Conservation (phyloP, 805 yeast genomes). For the Yamadazyma sp. region DNA sequence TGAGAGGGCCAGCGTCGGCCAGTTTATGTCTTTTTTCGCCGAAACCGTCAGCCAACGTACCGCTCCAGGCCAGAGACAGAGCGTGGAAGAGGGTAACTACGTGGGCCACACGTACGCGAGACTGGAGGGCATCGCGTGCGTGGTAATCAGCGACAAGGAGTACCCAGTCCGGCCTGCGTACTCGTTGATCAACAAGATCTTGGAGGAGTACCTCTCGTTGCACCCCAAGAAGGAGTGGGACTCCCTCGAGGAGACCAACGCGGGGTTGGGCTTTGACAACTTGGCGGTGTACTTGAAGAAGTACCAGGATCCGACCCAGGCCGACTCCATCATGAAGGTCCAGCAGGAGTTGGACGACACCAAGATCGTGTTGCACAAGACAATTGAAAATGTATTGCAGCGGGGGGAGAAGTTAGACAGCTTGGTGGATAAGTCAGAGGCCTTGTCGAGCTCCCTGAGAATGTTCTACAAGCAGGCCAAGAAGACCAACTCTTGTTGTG, state of each 20-base stretch:
- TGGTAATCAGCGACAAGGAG: conserved; percentile 88
- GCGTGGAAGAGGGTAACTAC: conserved; percentile 88
- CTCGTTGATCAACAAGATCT: conserved; percentile 82
- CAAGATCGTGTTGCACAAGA: conserved; percentile 91
- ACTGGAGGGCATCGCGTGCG: conserved; percentile 88
- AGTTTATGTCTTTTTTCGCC: conserved; percentile 92
- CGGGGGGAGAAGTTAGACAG: conserved; percentile 96
- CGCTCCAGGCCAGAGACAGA: conserved; percentile 84
- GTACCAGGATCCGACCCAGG: conserved; percentile 96
- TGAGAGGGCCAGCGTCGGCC: conserved; percentile 77
- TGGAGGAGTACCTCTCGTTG: conserved; percentile 84
- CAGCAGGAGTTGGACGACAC: conserved; percentile 98
- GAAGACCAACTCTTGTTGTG: conserved; percentile 85
- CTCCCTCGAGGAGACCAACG: conserved; percentile 43
- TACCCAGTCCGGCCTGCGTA: conserved; percentile 97
- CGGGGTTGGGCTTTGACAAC: conserved; percentile 53
- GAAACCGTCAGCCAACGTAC: conserved; percentile 91
- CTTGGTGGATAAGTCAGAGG: conserved; percentile 92
- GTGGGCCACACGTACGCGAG: conserved; percentile 91
- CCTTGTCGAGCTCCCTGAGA: conserved; percentile 80
- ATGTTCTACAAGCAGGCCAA: conserved; percentile 97
- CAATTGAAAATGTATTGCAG: conserved; percentile 89
- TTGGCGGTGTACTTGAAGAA: conserved; percentile 70
- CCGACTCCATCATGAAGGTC: conserved; percentile 94
- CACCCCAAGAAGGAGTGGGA: conserved; percentile 77